Evolutionary conservation across 495 filamentous ascomycete genomes (phyloP), one percentile per base, ranked within the genome.

Genomic region (Penicillium paradoxum): DNA sequence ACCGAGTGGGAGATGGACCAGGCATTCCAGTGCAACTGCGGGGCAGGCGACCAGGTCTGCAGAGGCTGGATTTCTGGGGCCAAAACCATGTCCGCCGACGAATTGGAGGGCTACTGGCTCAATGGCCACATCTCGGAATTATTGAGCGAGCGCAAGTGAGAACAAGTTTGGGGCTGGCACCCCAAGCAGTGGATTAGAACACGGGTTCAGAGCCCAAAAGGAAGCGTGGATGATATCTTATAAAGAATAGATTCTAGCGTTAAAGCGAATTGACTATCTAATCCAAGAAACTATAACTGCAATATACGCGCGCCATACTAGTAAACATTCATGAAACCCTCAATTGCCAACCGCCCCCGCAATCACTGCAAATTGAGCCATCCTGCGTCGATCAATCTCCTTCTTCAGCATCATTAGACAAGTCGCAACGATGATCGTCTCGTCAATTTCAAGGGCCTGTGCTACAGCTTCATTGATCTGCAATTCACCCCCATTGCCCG

Each of bases 1-100:
- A 84, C 85, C 4, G 87, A 90, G 68, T 90, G 84, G 83, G 60
- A 77, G 51, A 89, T 89, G 86, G 81, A 81, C 38, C 85, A 89
- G 69, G 72, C 82, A 15, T 90, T 90, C 58, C 70, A 81, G 53
- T 90, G 87, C 62, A 70, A 66, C 33, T 90, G 87, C 63, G 77
- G 79, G 8, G 72, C 65, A 18, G 55, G 49, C 8, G 60, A 63
- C 6, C 45, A 34, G 21, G 30, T 48, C 33, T 74, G 72, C 37
- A 54, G 54, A 18, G 68, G 67, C 6, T 62, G 59, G 54, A 74
- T 73, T 39, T 53, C 64, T 7, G 72, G 72, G 0, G 72, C 70
- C 0, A 67, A 66, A 53, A 56, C 46, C 13, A 66, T 73, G 67
- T 22, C 53, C 1, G 17, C 32, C 13, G 56, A 66, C 17, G 56